Conservation (phyloP, 768 basidiomycete genomes). For the Termitomyces bulborhizus region DNA sequence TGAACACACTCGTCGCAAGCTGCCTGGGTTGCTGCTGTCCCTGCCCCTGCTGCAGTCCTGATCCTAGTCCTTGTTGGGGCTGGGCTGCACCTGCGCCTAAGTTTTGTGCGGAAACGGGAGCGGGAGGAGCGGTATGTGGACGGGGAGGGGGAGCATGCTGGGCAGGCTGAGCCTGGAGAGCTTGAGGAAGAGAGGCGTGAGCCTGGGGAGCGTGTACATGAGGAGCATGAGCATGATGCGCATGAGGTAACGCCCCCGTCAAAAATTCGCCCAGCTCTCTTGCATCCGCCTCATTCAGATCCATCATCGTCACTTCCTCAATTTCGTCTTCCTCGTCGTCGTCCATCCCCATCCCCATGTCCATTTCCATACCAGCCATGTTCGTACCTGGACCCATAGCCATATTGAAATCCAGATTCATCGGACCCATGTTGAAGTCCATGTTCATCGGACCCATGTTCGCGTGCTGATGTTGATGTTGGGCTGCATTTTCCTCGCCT, state of each 20-base stretch:
- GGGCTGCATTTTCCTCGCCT: not conserved
- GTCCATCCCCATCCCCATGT: not conserved
- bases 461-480: not conserved
- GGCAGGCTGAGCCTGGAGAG: not conserved
- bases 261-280: not conserved
- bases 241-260: not conserved
- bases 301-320: slow-evolving; percentile 1
- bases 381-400: not conserved
- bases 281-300: not conserved
- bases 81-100: not conserved
- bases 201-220: too few species aligned
- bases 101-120: not conserved
- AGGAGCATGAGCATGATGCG: not conserved
- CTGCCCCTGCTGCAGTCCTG: not conserved
- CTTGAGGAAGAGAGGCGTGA: not conserved
- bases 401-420: not conserved
- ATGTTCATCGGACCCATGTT: not conserved
- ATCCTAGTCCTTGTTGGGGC: not conserved
- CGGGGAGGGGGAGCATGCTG: too few species aligned
- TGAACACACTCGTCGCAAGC: not conserved
- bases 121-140: not conserved
- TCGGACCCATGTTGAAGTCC: not conserved
- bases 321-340: not conserved
- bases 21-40: not conserved
- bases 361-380: not conserved